Evolutionary conservation across 805 yeast genomes (phyloP), one percentile per base, ranked within the genome.

Genomic region (Lachancea sp.): DNA sequence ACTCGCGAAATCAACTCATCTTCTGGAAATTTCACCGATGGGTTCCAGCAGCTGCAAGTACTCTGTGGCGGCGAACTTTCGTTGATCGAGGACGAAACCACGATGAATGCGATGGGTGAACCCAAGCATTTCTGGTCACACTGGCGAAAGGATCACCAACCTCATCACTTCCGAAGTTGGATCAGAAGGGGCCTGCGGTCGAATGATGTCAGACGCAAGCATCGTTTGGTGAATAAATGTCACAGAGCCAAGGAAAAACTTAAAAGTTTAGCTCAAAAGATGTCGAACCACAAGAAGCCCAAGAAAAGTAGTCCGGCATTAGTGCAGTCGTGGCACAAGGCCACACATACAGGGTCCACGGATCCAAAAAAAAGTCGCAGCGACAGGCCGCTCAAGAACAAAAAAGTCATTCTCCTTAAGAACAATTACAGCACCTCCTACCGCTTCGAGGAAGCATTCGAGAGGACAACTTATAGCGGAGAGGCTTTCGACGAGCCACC

Each of bases 191-290:
- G 41, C n/a, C 29, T 38, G 13, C 36, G 34, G 12, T 24, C 41
- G 12, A 25, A 12, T 12, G 41, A 38, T 17, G 26, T 38, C 15
- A 21, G 25, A 3, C 23, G 17, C 5, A 31, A 20, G 23, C 41
- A 38, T 13, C 24, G 30, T 4, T 20, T 39, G 12, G 31, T 33
- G n/a, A 34, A 39, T 7, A 28, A 21, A 18, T 39, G 42, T 25
- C 42, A 39, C 24, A 19, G 38, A 4, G 42, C 38, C 12, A 39
- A 39, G 24, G 24, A 21, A 16, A 39, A 39, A 18, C 23, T 39
- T 6, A 28, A 21, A n/a, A 15, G 23, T 3, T 21, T 39, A 12
- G 29, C 32, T n/a, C 29, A 33, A 12, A 33, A 20, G 28, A n/a
- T 38, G 4, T 39, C 30, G 15, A 16, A 28, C 17, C 13, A 28